phyloP scores from a whole-genome alignment of 768 basidiomycete genomes.

The Mycena crocata region DNA sequence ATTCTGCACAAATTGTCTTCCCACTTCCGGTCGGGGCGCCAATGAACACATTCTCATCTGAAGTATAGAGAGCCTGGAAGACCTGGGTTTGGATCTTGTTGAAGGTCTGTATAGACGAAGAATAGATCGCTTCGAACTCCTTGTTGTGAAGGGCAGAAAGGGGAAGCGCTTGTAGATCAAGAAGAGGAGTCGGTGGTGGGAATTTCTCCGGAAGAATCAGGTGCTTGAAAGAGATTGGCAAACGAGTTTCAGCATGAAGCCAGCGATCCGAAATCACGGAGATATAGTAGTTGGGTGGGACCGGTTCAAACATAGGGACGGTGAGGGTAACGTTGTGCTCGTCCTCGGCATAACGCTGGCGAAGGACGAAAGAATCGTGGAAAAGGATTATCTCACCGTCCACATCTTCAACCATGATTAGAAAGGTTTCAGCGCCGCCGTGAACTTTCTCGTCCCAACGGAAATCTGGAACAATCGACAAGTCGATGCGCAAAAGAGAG shows the following conservation, averaged over 20 bases:
- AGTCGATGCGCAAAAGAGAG: conserved; percentile 89
- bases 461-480: conserved; percentile 98
- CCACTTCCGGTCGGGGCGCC: conserved; percentile 97
- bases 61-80: conserved; percentile 96
- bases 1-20: conserved; percentile 98
- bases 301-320: conserved; percentile 96
- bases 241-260: conserved; percentile 93
- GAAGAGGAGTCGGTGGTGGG: conserved; percentile 90
- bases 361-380: conserved; percentile 92
- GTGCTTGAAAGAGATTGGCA: conserved; percentile 98
- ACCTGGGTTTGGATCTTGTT: conserved; percentile 99
- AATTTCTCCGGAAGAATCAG: conserved; percentile 97
- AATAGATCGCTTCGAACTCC: conserved; percentile 91
- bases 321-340: conserved; percentile 96
- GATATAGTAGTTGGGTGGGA: conserved; percentile 98
- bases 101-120: conserved; percentile 83
- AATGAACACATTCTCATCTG: conserved; percentile 96
- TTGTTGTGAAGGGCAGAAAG: conserved; percentile 93
- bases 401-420: conserved; percentile 95
- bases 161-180: conserved; percentile 92
- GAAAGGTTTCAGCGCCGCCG: conserved; percentile 88
- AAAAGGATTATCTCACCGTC: conserved; percentile 97
- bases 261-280: conserved; percentile 95
- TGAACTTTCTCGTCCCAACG: conserved; percentile 97
- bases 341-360: conserved; percentile 91